These are phyloP conservation scores for Acanthamoeba sp. DNA, from an alignment of 208 protist species.

Conservation along the genomic window DNA sequence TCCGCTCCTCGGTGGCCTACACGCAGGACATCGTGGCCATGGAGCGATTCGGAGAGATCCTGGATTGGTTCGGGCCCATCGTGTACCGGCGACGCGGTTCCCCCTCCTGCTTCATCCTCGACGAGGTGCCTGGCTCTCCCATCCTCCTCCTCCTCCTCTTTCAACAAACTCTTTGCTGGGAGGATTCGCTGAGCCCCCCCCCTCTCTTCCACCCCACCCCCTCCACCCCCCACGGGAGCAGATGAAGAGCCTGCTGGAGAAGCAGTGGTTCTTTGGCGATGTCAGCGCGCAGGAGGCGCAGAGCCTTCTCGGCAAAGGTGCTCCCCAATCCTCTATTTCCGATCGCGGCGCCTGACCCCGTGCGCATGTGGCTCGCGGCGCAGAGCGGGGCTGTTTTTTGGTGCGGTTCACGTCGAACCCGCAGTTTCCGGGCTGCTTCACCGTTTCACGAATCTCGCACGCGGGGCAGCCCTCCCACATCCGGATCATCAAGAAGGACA, in stretches of 20 bases:
- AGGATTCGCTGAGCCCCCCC: too few relatives aligned
- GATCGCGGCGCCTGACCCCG: too few relatives aligned
- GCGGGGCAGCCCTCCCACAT: background rate
- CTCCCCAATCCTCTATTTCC: too few relatives aligned
- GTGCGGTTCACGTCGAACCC: conserved; percentile 45
- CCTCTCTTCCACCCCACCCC: background rate
- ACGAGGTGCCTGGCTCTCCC: background rate
- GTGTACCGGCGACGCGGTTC: conserved; percentile 17
- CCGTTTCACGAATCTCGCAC: conserved; percentile 16
- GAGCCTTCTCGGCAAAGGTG: conserved; percentile 48
- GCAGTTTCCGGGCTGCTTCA: conserved; percentile 30
- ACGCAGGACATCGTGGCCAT: conserved; percentile 37
- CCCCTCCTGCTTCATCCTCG: conserved; percentile 21
- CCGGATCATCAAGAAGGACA: conserved; percentile 52
- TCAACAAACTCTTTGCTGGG: background rate
- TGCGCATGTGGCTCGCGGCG: too few relatives aligned
- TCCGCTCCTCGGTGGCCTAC: background rate
- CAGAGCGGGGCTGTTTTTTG: conserved; percentile 31
- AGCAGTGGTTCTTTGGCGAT: conserved; percentile 56
- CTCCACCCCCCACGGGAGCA: background rate
- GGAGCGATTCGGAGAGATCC: conserved; percentile 52
- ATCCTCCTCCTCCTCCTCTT: background rate
- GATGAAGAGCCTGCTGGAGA: background rate
- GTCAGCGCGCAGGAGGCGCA: conserved; percentile 31
- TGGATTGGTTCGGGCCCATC: conserved; percentile 71